Percentiles rank a stretch among this genome's conserved stretches.
These are phyloP conservation scores for Fusarium anguioides DNA, from an alignment of 2,329 filamentous ascomycete species.

Conservation along the genomic window DNA sequence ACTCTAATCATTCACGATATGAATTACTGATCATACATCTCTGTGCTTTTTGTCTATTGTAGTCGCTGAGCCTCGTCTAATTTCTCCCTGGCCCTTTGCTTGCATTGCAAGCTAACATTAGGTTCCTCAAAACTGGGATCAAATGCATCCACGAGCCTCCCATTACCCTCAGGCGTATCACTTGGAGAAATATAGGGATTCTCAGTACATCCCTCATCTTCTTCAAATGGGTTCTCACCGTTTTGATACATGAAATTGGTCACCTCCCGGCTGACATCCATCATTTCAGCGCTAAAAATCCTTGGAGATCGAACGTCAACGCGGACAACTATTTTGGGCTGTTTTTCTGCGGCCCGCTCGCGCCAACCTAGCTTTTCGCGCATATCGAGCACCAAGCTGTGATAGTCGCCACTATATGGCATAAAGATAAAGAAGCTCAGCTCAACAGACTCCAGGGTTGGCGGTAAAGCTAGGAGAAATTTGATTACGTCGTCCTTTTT, in stretches of 20 bases:
- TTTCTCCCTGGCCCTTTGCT: no score
- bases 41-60: no score
- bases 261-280: conserved; percentile 1
- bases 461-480: not conserved
- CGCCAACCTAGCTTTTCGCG: not conserved
- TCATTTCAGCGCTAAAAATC: not conserved
- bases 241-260: not conserved
- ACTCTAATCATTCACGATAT: no score
- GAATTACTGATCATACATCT: no score
- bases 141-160: no score
- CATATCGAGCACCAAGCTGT: not conserved
- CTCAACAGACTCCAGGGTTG: not conserved
- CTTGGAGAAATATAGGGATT: not conserved
- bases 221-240: not conserved
- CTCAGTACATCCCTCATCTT: not conserved
- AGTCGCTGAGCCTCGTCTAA: no score
- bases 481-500: not conserved
- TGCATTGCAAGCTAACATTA: no score
- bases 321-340: conserved; percentile 4
- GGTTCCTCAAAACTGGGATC: no score
- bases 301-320: not conserved
- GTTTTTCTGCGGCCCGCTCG: not conserved
- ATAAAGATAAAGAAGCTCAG: not conserved
- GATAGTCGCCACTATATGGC: not conserved
- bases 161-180: not conserved